Percentiles rank a stretch among this genome's conserved stretches.
phyloP scores from a whole-genome alignment of 2,329 filamentous ascomycete genomes.

The Fusarium hostae region DNA sequence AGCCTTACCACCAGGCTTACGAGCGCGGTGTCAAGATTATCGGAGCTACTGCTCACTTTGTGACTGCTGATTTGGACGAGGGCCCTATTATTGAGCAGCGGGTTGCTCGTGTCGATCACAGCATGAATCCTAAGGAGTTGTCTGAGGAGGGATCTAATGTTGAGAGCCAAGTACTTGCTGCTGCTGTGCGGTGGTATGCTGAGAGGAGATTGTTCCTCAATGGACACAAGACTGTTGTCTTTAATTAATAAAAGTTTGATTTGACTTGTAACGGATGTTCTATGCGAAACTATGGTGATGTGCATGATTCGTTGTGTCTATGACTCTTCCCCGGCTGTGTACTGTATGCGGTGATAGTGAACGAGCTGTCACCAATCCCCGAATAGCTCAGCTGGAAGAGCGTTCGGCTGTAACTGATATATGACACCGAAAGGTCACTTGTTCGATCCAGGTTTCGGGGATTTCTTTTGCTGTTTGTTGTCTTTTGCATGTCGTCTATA shows the following conservation, averaged over 20 bases:
- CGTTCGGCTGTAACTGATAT: slow-evolving; percentile 41
- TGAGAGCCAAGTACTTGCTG: slow-evolving; percentile 83
- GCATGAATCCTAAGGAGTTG: slow-evolving; percentile 78
- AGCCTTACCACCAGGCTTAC: slow-evolving; percentile 89
- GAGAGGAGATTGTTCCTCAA: slow-evolving; percentile 83
- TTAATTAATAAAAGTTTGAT: slow-evolving; percentile 53
- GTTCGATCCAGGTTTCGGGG: slow-evolving; percentile 44
- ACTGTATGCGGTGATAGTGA: background rate
- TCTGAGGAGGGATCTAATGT: slow-evolving; percentile 85
- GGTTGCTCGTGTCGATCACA: slow-evolving; percentile 80
- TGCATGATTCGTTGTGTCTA: no score
- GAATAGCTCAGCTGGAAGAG: slow-evolving; percentile 46
- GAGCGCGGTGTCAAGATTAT: slow-evolving; percentile 91
- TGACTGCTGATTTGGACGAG: slow-evolving; percentile 86
- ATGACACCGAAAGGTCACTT: slow-evolving; percentile 42
- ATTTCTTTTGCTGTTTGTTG: slow-evolving; percentile 24
- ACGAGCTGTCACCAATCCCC: slow-evolving; percentile 14
- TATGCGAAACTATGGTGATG: background rate
- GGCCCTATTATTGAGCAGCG: slow-evolving; percentile 90
- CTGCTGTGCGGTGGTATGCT: slow-evolving; percentile 85
- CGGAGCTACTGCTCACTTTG: slow-evolving; percentile 86
- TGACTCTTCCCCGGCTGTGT: background rate
- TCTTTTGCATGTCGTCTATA: no score
- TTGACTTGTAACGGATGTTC: background rate
- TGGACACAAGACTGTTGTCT: slow-evolving; percentile 83